Percentiles rank a stretch among this genome's conserved stretches.
Evolutionary conservation across 306 rosid genomes (phyloP).

Genomic region (Trifolium dubium): DNA sequence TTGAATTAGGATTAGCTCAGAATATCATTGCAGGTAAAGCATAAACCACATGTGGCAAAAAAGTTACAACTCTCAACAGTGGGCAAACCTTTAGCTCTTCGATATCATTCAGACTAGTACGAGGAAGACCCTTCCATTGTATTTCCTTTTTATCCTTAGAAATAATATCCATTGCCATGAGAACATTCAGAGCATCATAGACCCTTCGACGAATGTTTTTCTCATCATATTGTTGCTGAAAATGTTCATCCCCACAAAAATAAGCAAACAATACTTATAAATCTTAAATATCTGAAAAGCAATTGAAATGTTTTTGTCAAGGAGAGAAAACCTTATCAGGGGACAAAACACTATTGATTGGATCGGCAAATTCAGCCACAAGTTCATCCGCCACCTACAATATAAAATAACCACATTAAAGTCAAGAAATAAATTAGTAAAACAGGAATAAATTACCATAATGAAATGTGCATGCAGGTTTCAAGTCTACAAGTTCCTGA

Average conservation of each 20-base stretch:
- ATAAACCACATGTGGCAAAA: slow-evolving; percentile 8
- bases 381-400: slow-evolving; percentile 98
- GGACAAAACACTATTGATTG: slow-evolving; percentile 64
- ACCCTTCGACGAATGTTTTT: slow-evolving; percentile 96
- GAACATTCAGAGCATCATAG: slow-evolving; percentile 98
- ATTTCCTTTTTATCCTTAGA: slow-evolving; percentile 97
- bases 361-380: slow-evolving; percentile 93
- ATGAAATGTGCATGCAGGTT: background rate
- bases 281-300: slow-evolving; percentile 6
- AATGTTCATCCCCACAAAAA: slow-evolving; percentile 33
- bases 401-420: slow-evolving; percentile 37
- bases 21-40: slow-evolving; percentile 31
- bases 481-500: background rate
- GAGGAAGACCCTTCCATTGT: slow-evolving; percentile 99
- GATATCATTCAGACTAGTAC: slow-evolving; percentile 80
- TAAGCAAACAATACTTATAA: slow-evolving; percentile 19
- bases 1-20: slow-evolving; percentile 1
- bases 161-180: slow-evolving; percentile 95
- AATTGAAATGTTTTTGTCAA: slow-evolving; percentile 19
- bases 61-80: slow-evolving; percentile 28
- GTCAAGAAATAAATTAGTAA: slow-evolving; percentile 8
- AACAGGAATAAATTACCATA: background rate
- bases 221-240: slow-evolving; percentile 98
- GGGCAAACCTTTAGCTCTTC: slow-evolving; percentile 87
- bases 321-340: slow-evolving; percentile 86